Evolutionary conservation across 2,329 filamentous ascomycete species (phyloP), one percentile per base, ranked within the genome.

Genomic region (Talaromyces islandicus): DNA sequence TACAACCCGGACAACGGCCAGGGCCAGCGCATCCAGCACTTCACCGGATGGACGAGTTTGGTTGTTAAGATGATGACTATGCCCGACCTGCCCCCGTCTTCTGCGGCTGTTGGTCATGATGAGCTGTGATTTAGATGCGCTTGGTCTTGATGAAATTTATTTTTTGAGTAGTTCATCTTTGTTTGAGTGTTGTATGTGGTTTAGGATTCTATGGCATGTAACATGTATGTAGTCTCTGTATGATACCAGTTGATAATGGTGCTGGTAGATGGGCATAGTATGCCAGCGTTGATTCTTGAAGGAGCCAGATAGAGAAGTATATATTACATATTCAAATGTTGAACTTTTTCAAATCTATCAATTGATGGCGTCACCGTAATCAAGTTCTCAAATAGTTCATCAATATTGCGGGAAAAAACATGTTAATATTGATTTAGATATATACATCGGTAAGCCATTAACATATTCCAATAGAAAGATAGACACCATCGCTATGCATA

Each of bases 31-130:
- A 97, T 92, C 5, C 92, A 97, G 80, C 93, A 97, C 75, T 99
- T 99, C 73, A 97, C 94, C 0, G 94, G 94, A 56, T 99, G 94
- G 94, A 99, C 94, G n/a, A 96, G 91, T 73, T 80, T 97, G 75
- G 90, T 97, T 54, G 92, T 97, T 52, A 97, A 96, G 81, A 91
- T 99, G 66, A 96, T 97, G 92, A 86, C 86, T 53, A 93, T 99
- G 91, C 89, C 91, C 7, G 88, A 95, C 67, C 70, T 91, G 48
- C 66, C 67, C 43, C 64, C 66, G 27, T 56, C 57, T 38, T 65
- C 64, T 56, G 67, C 67, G 48, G 67, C 60, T 11, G 4, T 14
- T 11, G 70, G 68, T 12, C 79, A 81, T 64, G 80, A 83, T 67
- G 81, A 83, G 71, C 67, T 83, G 69, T 83, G 73, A 65, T 62